Evolutionary conservation across 352 stramenopile species (phyloP).

Genomic region (Phytophthora uliginosa): DNA sequence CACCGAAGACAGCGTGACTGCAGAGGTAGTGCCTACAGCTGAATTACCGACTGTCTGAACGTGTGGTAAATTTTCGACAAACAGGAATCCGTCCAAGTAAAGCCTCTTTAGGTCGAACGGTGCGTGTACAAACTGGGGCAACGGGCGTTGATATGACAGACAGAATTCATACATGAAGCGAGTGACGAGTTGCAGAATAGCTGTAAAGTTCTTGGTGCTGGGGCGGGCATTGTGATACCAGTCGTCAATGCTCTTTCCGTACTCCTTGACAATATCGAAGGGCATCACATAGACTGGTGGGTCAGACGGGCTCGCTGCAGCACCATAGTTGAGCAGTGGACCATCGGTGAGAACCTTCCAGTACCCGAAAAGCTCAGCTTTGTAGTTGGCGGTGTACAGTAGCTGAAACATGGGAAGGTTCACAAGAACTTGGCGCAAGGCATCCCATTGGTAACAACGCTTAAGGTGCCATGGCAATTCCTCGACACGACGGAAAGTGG

Average conservation of each 20-base stretch:
- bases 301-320: constrained; percentile 38
- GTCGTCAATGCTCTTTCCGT: constrained; percentile 89
- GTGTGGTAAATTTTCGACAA: constrained; percentile 69
- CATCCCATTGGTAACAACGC: constrained; percentile 89
- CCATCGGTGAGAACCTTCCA: constrained; percentile 91
- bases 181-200: constrained; percentile 84
- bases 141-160: constrained; percentile 71
- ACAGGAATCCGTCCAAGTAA: constrained; percentile 79
- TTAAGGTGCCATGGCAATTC: constrained; percentile 95
- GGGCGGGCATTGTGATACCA: constrained; percentile 86
- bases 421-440: constrained; percentile 89
- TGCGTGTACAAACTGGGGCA: constrained; percentile 85
- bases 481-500: constrained; percentile 83
- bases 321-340: constrained; percentile 61
- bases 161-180: constrained; percentile 94
- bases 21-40: constrained; percentile 28
- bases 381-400: constrained; percentile 92
- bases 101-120: constrained; percentile 79
- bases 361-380: constrained; percentile 92
- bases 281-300: constrained; percentile 62
- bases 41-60: constrained; percentile 31
- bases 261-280: constrained; percentile 95
- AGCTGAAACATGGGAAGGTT: constrained; percentile 94
- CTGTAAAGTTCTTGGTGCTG: constrained; percentile 78
- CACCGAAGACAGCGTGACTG: background rate